Base-by-base conservation (phyloP, 1,139 yeast species). In the Saccharomyces hybrid region DNA sequence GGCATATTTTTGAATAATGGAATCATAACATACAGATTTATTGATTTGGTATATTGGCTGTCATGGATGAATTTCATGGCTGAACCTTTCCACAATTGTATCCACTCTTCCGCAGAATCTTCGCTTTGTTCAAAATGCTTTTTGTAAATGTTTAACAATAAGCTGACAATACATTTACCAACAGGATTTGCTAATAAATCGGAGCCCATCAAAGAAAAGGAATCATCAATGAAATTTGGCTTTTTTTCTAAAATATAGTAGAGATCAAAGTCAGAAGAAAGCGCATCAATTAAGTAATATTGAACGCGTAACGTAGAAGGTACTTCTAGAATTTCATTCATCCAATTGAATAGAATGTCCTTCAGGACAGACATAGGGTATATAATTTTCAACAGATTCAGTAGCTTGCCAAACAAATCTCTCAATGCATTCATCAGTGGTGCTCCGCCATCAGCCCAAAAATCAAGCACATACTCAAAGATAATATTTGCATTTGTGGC, bases 371-470 rank as follows among this genome's bases (percentile, higher is more conserved):
- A 64, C 11, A 52, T 50, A 2, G 57, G 44, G 16, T 66, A 69
- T 9, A 70, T 53, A 7, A 62, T 48, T 44, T 70, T 70, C 14
- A 78, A 62, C 27, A 82, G 70, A 0, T 67, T 59, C 5, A 84
- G 68, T 49, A 84, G 63, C 59, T 84, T 86, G 3, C 69, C 60
- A 52, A 87, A 77, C 44, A 88, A 66, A 46, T 82, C 86, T 54
- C 76, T 78, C 52, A 88, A 69, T 0, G 95, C 84, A 60, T 84
- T 86, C 5, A 84, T 82, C 38, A 87, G 70, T 0, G 95, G 83
- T 1, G 88, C 82, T 4, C 86, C 83, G 1, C 88, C 80, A 52
- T 83, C 87, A 53, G 81, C 82, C 82, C 90, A 82, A 62, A 81
- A 83, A 59, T 83, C 89, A 50, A 84, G 71, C 9, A 86, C 77